These are phyloP conservation scores for Pezicula neosporulosa DNA, from an alignment of 2,329 filamentous ascomycete species.

Conservation along the genomic window DNA sequence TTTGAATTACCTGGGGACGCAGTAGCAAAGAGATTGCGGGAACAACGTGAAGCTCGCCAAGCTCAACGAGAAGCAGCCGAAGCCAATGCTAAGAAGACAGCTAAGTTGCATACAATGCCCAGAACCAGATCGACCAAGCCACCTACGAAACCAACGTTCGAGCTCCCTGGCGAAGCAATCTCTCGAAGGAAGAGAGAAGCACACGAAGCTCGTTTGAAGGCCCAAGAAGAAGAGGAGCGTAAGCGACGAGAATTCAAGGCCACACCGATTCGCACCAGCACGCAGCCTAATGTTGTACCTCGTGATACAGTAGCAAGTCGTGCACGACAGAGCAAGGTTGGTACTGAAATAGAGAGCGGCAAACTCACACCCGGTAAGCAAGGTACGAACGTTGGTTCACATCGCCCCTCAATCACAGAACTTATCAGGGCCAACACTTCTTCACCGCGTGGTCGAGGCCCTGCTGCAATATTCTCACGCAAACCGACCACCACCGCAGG, in stretches of 20 bases:
- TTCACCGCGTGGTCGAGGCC: conserved; percentile 21
- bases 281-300: conserved; percentile 35
- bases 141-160: conserved; percentile 54
- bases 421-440: conserved; percentile 27
- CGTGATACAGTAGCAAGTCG: conserved; percentile 57
- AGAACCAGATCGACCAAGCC: conserved; percentile 47
- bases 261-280: conserved; percentile 46
- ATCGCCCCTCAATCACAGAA: conserved; percentile 29
- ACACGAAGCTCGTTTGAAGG: conserved; percentile 49
- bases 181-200: conserved; percentile 45
- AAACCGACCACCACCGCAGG: conserved; percentile 18
- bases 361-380: conserved; percentile 23
- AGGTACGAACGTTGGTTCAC: conserved; percentile 25
- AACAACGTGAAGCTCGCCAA: conserved; percentile 54
- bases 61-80: conserved; percentile 29
- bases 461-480: conserved; percentile 11
- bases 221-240: conserved; percentile 57
- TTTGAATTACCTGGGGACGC: conserved; percentile 64
- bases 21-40: conserved; percentile 52
- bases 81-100: conserved; percentile 29
- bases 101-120: conserved; percentile 30
- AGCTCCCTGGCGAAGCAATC: conserved; percentile 61
- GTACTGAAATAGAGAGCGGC: conserved; percentile 22
- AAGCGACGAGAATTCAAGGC: conserved; percentile 63
- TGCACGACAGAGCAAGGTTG: conserved; percentile 45